Conservation (phyloP, 306 rosid genomes). For the Acmispon strigosus region DNA sequence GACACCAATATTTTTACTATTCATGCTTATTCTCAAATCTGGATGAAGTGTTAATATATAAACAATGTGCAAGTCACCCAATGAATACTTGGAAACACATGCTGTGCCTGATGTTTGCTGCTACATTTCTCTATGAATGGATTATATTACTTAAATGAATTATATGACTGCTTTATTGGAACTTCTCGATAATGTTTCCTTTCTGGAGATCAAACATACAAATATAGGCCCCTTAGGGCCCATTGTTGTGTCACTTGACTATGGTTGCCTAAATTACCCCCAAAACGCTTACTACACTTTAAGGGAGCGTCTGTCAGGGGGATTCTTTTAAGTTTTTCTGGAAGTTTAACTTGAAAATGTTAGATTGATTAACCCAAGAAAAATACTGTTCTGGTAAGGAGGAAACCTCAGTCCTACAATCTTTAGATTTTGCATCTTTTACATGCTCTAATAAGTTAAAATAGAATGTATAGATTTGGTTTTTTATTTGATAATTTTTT, state of each 20-base stretch:
- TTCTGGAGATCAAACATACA: background rate
- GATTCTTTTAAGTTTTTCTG: too few relatives aligned
- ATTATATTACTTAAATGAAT: conserved; percentile 7
- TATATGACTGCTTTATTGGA: background rate
- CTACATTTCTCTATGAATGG: conserved; percentile 13
- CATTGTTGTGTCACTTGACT: background rate
- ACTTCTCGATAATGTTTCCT: background rate
- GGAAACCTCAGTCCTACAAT: too few relatives aligned
- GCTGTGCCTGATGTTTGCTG: conserved; percentile 9
- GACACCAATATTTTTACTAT: conserved; percentile 24
- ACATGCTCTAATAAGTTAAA: too few relatives aligned
- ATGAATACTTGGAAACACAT: conserved; percentile 27
- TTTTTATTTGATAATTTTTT: too few relatives aligned
- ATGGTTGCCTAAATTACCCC: too few relatives aligned
- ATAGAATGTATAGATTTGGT: too few relatives aligned
- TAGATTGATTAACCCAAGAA: too few relatives aligned
- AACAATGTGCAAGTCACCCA: conserved; percentile 18
- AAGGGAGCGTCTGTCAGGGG: too few relatives aligned
- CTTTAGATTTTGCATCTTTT: too few relatives aligned
- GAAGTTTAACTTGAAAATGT: too few relatives aligned
- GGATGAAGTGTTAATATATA: conserved; percentile 38
- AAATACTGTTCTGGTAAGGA: too few relatives aligned
- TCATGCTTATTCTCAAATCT: conserved; percentile 11
- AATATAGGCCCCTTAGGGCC: background rate
- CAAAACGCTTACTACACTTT: too few relatives aligned